phyloP scores from a whole-genome alignment of 1,284 basidiomycete genomes.

The Athelia sp. region DNA sequence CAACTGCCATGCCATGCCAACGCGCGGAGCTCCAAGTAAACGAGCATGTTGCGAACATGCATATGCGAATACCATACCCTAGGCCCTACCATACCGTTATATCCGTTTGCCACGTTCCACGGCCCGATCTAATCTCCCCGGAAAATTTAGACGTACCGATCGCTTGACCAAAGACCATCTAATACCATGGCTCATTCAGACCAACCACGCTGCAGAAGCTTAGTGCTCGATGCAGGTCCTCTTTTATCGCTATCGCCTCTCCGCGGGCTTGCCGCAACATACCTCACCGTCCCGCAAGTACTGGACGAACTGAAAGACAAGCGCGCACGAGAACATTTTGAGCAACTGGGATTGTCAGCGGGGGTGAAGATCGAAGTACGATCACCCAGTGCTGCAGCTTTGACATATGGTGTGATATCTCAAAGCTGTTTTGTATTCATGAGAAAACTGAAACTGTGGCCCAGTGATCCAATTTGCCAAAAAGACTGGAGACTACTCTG shows the following conservation, averaged over 20 bases:
- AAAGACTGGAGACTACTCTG: slow-evolving; percentile 95
- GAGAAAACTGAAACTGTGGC: background rate
- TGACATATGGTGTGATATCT: slow-evolving; percentile 67
- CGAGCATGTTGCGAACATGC: too few species aligned
- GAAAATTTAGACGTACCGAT: background rate
- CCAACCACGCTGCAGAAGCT: slow-evolving; percentile 57
- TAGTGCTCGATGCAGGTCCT: slow-evolving; percentile 91
- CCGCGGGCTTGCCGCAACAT: slow-evolving; percentile 77
- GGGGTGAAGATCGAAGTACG: slow-evolving; percentile 76
- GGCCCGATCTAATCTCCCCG: too few species aligned
- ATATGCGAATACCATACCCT: too few species aligned
- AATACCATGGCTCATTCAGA: slow-evolving; percentile 4
- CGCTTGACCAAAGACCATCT: background rate
- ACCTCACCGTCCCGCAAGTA: slow-evolving; percentile 86
- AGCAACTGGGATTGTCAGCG: slow-evolving; percentile 65
- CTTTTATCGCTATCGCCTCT: slow-evolving; percentile 83
- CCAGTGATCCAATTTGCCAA: slow-evolving; percentile 88
- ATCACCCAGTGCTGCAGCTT: slow-evolving; percentile 66
- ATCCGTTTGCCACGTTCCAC: too few species aligned
- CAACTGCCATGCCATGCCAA: too few species aligned
- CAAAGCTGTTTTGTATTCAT: background rate
- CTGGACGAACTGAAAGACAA: slow-evolving; percentile 86
- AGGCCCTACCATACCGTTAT: too few species aligned
- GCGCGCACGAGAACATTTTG: slow-evolving; percentile 81
- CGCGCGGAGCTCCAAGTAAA: too few species aligned